These are phyloP conservation scores for Phlyctochytrium planicorne DNA, from an alignment of 192 early-diverging fungal genomes.

Conservation along the genomic window DNA sequence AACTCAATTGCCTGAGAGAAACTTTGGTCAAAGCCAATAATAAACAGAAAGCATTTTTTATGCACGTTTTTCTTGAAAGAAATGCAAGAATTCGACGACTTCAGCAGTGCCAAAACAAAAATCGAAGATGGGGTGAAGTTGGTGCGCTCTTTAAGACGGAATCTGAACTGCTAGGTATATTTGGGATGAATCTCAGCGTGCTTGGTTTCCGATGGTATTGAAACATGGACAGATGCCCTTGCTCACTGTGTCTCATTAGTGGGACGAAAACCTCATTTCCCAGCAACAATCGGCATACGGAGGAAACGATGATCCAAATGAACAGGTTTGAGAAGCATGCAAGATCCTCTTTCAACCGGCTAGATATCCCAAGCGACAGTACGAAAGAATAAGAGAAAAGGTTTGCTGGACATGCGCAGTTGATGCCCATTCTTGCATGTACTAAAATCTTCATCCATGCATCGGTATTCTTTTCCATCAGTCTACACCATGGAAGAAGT, in stretches of 20 bases:
- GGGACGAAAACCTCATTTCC: neutral
- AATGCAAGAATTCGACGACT: neutral
- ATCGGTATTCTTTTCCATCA: too few species aligned
- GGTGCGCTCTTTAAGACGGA: too few species aligned
- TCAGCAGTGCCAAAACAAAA: neutral
- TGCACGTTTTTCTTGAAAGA: too few species aligned
- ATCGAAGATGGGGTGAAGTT: neutral
- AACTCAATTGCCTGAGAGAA: neutral
- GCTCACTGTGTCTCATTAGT: neutral
- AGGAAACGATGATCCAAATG: neutral
- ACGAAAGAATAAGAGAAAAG: neutral
- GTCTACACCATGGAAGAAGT: conserved; percentile 9
- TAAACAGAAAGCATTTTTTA: too few species aligned
- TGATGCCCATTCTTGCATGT: too few species aligned
- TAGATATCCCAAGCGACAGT: neutral
- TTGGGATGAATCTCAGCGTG: conserved; percentile 6
- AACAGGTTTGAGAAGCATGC: too few species aligned
- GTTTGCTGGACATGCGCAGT: too few species aligned
- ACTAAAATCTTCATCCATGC: too few species aligned
- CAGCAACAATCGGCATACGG: conserved; percentile 5
- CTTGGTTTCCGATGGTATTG: conserved; percentile 7
- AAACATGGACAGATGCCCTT: neutral
- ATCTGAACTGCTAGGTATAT: neutral
- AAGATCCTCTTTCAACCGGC: too few species aligned
- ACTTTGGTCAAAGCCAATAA: neutral